phyloP scores from a whole-genome alignment of 2,329 filamentous ascomycete species.

The Pseudogymnoascus sp. region DNA sequence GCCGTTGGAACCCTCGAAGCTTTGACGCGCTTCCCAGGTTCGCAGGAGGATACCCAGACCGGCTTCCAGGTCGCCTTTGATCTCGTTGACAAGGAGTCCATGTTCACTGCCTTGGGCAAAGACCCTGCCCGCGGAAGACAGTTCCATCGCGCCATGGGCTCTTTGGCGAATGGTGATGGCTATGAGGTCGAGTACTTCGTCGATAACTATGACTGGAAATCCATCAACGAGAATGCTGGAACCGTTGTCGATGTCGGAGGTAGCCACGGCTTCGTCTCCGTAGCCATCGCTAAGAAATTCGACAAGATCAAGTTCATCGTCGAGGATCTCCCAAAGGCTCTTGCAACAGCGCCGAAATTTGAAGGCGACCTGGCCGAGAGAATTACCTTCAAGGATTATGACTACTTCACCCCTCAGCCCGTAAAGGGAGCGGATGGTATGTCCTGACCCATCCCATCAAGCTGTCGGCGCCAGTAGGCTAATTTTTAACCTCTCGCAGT shows the following conservation, averaged over 20 bases:
- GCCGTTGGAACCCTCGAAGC: constrained; percentile 41
- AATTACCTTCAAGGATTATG: constrained; percentile 31
- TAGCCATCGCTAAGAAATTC: constrained; percentile 47
- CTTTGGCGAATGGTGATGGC: constrained; percentile 48
- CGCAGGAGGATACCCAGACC: constrained; percentile 41
- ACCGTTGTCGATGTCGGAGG: constrained; percentile 55
- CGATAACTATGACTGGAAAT: constrained; percentile 47
- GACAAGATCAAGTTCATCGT: constrained; percentile 48
- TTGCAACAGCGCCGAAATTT: constrained; percentile 41
- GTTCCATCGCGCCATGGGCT: constrained; percentile 50
- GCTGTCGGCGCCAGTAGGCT: background rate
- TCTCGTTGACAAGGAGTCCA: constrained; percentile 45
- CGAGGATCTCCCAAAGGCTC: constrained; percentile 44
- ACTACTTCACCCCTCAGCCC: constrained; percentile 41
- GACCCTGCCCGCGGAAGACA: constrained; percentile 41
- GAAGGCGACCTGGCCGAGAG: constrained; percentile 29
- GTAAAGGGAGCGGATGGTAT: constrained; percentile 41
- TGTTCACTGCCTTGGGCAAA: constrained; percentile 48
- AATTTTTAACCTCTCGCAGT: constrained; percentile 17
- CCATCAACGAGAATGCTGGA: constrained; percentile 38
- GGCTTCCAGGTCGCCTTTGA: constrained; percentile 47
- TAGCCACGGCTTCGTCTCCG: constrained; percentile 49
- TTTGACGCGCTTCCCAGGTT: constrained; percentile 39
- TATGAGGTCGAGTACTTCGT: constrained; percentile 49
- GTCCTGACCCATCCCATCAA: constrained; percentile 10